A percentile compares a stretch with the other conserved stretches of the same genome.
These are phyloP conservation scores for Cardamine occulta DNA, from an alignment of 345 rosid species.

Conservation along the genomic window DNA sequence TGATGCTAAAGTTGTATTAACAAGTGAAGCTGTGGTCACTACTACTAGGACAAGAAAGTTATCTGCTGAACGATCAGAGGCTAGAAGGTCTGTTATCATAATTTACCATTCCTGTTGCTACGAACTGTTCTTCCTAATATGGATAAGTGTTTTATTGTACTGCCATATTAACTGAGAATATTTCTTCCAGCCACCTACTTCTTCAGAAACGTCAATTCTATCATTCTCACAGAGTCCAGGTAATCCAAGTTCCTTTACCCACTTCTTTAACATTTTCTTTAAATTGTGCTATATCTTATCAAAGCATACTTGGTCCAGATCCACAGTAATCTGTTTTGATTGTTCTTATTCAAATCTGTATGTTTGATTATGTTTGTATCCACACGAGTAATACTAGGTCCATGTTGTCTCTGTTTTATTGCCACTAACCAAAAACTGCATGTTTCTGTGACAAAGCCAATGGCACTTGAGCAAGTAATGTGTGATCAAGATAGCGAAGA, in stretches of 20 bases:
- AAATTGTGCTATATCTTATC: not conserved
- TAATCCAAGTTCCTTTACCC: constrained; percentile 41
- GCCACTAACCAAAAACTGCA: constrained; percentile 27
- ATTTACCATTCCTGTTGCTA: not conserved
- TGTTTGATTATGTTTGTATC: not conserved
- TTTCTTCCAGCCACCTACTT: constrained; percentile 67
- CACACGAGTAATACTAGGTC: not conserved
- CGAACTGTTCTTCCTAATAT: constrained; percentile 5
- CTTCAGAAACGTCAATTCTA: constrained; percentile 82
- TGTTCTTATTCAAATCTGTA: not conserved
- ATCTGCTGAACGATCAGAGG: constrained; percentile 72
- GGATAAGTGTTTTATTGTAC: constrained; percentile 4
- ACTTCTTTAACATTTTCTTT: not conserved
- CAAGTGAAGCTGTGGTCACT: constrained; percentile 59
- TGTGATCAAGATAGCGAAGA: constrained; percentile 94
- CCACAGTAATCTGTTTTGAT: not conserved
- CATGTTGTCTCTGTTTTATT: constrained; percentile 10
- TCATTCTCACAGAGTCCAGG: constrained; percentile 98
- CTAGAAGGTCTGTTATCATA: constrained; percentile 58
- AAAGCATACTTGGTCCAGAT: constrained; percentile 16
- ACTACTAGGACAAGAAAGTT: constrained; percentile 68
- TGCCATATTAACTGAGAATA: constrained; percentile 8
- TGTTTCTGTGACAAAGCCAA: constrained; percentile 57
- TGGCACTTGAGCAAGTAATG: constrained; percentile 76
- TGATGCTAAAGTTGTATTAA: constrained; percentile 56